Conservation (phyloP, 116 monocot species). For the Trichopus zeylanicus region DNA sequence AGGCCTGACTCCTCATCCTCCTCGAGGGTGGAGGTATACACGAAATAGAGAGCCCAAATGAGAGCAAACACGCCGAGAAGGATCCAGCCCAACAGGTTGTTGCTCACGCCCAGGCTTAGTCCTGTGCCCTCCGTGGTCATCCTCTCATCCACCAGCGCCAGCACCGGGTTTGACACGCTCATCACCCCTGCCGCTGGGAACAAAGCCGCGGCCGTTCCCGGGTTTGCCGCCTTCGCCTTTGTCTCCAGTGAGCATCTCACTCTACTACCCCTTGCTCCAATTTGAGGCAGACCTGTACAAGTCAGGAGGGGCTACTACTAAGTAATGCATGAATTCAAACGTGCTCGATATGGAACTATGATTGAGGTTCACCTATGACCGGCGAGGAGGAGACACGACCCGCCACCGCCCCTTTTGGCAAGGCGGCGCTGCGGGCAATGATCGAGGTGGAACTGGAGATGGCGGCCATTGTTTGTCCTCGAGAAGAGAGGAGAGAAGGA, state of each 20-base stretch:
- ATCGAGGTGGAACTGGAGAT: conserved; percentile 14
- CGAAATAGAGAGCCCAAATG: conserved; percentile 80
- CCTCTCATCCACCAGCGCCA: conserved; percentile 87
- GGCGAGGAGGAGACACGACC: conserved; percentile 15
- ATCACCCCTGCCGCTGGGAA: conserved; percentile 34
- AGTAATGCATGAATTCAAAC: not conserved
- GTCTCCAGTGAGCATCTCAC: conserved; percentile 46
- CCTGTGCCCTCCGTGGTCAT: conserved; percentile 91
- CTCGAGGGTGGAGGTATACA: conserved; percentile 68
- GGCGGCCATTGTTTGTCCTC: conserved; percentile 27
- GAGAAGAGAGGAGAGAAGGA: too few relatives aligned
- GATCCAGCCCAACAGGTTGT: conserved; percentile 81
- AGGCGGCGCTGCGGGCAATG: conserved; percentile 4
- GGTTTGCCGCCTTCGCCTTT: not conserved
- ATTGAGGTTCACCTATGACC: conserved; percentile 15
- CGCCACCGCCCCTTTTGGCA: conserved; percentile 5
- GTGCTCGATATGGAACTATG: not conserved
- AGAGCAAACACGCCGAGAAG: conserved; percentile 76
- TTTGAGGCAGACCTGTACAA: conserved; percentile 43
- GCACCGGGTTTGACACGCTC: conserved; percentile 39
- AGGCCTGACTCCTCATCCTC: conserved; percentile 86
- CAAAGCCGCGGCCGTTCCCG: conserved; percentile 9
- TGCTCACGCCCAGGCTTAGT: conserved; percentile 77
- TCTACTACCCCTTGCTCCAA: conserved; percentile 26
- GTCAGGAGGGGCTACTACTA: not conserved